Base-by-base conservation (phyloP, 2,329 filamentous ascomycete species). In the Apiospora pterosperma region DNA sequence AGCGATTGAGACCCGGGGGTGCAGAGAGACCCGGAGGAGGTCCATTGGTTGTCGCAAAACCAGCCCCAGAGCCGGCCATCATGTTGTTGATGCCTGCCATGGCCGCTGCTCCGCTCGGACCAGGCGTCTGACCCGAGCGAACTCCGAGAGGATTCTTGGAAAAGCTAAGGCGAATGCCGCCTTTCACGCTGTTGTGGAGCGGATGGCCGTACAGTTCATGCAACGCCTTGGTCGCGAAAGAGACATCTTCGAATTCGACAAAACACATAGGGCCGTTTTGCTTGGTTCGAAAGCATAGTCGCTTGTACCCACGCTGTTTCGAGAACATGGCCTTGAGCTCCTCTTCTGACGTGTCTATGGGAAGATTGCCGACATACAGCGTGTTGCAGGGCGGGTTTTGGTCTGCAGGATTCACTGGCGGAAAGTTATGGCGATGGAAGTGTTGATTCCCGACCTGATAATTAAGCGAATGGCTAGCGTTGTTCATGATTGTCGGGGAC, bases 351-450 rank as follows among this genome's bases (percentile, higher is more conserved):
- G 94, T 96, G 74, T 97, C 92, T 64, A 94, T 88, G 0, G 95
- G 96, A 52, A 99, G 82, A 73, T 99, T 98, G n/a, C 96, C 95
- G 23, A 99, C 95, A 73, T 99, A 98, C 7, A 99, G 84, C 0
- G 96, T 99, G 75, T 99, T 98, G 84, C 96, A 98, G 0, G 96
- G 96, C 1, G 95, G 95, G 71, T 98, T 97, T 77, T 97, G 92
- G 74, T 99, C 95, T 14, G 95, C 94, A 0, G 94, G 95, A 70
- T 98, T 98, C 66, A 92, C 92, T 0, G 94, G 91, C 16, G 95
- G 95, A 67, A 93, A 92, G 66, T 89, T 90, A 62, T 88, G 90
- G 72, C 82, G 85, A 68, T 80, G 83, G 69, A 85, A 91, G 66
- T 87, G 83, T 69, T 84, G 80, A 63, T 80, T 83, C 41, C 82